These are phyloP conservation scores for Wallacemonas sp. DNA, from an alignment of 208 protist species.

Conservation along the genomic window DNA sequence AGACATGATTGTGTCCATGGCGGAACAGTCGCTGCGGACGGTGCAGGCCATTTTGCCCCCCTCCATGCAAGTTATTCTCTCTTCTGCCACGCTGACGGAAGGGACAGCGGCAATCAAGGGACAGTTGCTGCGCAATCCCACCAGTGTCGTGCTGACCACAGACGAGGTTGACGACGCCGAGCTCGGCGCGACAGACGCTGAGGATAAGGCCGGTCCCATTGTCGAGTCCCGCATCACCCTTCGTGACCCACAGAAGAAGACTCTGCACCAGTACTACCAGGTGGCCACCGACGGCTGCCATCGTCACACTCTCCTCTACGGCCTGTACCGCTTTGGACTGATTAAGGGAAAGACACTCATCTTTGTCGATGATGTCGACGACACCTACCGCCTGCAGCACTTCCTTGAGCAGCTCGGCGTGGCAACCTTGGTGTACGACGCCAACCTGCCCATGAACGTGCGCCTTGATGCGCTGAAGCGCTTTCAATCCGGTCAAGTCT, in stretches of 20 bases:
- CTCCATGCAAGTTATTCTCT: slow-evolving; percentile 93
- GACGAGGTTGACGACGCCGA: slow-evolving; percentile 56
- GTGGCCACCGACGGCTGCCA: slow-evolving; percentile 90
- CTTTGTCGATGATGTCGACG: slow-evolving; percentile 95
- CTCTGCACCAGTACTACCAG: slow-evolving; percentile 85
- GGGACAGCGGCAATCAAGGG: slow-evolving; percentile 92
- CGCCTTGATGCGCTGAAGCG: slow-evolving; percentile 93
- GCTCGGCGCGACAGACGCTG: slow-evolving; percentile 41
- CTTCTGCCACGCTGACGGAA: slow-evolving; percentile 94
- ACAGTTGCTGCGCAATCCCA: slow-evolving; percentile 93
- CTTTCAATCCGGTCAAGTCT: slow-evolving; percentile 95
- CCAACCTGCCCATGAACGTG: slow-evolving; percentile 95
- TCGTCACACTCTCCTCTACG: slow-evolving; percentile 94
- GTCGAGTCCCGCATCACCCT: slow-evolving; percentile 74
- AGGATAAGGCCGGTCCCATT: slow-evolving; percentile 41
- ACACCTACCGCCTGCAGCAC: slow-evolving; percentile 94
- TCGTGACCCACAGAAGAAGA: slow-evolving; percentile 44
- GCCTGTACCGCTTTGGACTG: slow-evolving; percentile 91
- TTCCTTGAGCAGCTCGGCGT: slow-evolving; percentile 96
- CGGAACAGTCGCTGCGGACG: slow-evolving; percentile 87
- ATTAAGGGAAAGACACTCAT: slow-evolving; percentile 96
- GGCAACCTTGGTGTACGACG: slow-evolving; percentile 93
- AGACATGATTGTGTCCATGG: slow-evolving; percentile 95
- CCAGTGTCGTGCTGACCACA: slow-evolving; percentile 86
- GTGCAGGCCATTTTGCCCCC: slow-evolving; percentile 88